These are phyloP conservation scores for Saturnispora saitoi DNA, from an alignment of 805 yeast genomes.

Conservation along the genomic window DNA sequence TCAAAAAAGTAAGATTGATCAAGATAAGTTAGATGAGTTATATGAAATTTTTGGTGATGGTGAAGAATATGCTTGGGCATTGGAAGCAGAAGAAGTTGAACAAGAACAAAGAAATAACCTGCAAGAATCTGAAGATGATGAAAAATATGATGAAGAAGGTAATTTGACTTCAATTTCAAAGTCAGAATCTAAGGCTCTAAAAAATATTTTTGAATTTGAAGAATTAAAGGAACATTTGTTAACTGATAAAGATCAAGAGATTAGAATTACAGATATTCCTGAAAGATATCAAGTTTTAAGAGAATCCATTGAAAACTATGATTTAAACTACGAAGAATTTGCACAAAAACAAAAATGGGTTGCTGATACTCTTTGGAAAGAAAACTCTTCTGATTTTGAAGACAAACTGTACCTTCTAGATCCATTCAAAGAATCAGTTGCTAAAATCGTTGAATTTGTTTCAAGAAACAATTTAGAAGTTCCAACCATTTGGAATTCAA, in stretches of 20 bases:
- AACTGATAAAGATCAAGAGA: conserved; percentile 84
- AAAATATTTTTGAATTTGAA: conserved; percentile 90
- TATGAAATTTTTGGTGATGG: conserved; percentile 97
- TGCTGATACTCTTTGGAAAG: conserved; percentile 49
- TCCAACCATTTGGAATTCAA: conserved; percentile 91
- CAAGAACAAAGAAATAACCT: conserved; percentile 47
- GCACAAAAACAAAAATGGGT: conserved; percentile 75
- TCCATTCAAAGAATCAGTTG: conserved; percentile 58
- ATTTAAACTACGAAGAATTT: conserved; percentile 62
- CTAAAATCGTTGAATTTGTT: conserved; percentile 60
- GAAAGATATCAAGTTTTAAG: conserved; percentile 84
- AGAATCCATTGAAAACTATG: conserved; percentile 54
- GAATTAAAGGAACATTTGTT: conserved; percentile 86
- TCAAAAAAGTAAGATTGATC: conserved; percentile 49
- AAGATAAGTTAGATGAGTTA: conserved; percentile 86
- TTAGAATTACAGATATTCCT: conserved; percentile 82
- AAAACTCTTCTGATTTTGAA: conserved; percentile 40
- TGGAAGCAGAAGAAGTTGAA: conserved; percentile 74
- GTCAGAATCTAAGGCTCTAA: conserved; percentile 45
- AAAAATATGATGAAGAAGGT: conserved; percentile 33
- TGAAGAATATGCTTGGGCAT: conserved; percentile 95
- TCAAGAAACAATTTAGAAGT: conserved; percentile 79
- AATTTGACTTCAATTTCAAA: conserved; percentile 26
- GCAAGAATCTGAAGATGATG: conserved; percentile 24
- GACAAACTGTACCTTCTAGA: conserved; percentile 33